Conservation (phyloP, 306 rosid genomes). For the Nissolia schottii region DNA sequence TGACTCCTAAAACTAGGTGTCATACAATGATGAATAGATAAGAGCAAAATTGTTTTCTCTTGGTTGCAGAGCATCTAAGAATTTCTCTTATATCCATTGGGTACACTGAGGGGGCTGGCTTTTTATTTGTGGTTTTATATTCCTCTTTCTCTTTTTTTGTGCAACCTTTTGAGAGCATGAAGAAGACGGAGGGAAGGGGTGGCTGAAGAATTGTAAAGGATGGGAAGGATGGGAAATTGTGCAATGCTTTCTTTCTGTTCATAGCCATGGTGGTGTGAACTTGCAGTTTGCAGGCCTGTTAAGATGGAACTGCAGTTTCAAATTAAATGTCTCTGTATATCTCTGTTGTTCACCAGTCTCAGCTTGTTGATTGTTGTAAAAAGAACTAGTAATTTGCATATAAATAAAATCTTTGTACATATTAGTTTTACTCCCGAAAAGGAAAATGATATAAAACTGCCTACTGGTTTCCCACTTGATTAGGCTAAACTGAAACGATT, state of each 20-base stretch:
- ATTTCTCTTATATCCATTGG: slow-evolving; percentile 12
- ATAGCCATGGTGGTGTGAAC: slow-evolving; percentile 8
- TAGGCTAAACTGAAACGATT: not conserved
- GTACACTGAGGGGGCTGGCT: slow-evolving; percentile 10
- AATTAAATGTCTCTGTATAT: not conserved
- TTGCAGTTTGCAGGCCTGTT: not conserved
- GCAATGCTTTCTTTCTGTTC: slow-evolving; percentile 33
- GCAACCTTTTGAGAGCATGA: no score
- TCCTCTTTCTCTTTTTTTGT: not conserved
- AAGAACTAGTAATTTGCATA: not conserved
- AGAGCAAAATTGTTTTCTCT: no score
- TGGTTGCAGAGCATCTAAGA: no score
- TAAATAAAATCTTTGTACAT: not conserved
- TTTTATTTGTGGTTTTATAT: not conserved
- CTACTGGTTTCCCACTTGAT: not conserved
- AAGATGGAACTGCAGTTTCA: not conserved
- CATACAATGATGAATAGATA: no score
- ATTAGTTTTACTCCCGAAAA: not conserved
- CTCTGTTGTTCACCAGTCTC: no score
- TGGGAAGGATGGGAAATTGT: slow-evolving; percentile 18
- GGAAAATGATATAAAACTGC: not conserved
- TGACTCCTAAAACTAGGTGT: no score
- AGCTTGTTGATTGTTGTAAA: no score
- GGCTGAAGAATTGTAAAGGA: no score
- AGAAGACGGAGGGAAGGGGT: no score